Base-by-base conservation (phyloP, 2,329 filamentous ascomycete species). In the Daldinia sp. region DNA sequence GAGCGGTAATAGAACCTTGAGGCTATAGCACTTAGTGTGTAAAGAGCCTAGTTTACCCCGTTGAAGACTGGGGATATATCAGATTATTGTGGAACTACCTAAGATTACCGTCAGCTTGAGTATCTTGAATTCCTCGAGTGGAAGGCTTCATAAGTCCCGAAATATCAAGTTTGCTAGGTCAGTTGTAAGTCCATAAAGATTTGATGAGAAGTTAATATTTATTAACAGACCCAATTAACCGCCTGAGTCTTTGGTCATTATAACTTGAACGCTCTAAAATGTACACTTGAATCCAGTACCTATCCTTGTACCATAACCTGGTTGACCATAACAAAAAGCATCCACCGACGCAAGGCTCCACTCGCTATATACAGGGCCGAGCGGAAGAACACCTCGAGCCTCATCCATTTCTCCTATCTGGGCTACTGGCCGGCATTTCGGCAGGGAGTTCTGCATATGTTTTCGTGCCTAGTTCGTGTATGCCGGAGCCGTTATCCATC, bases 381-480 rank as follows among this genome's bases (percentile, higher is more conserved):
- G 15, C 3, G 6, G n/a, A 45, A 45, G 11, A 27, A 7, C 1
- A 3, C 21, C 21, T 27, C n/a, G 11, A 27, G 2, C 15, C 23
- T 45, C 39, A 45, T 45, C 21, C 13, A 9, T 27, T 13, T 45
- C 39, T 45, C 39, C 39, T 45, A 27, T 45, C 21, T 4, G 39
- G 39, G 4, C 39, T 27, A 2, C 7, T 25, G 7, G 21, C 6
- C 6, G 39, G 39, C 27, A 45, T 23, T 7, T 45, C 39, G 6
- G 39, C 39, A 5, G 39, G 39, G n/a, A 45, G 39, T 5, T 45
- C 39, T 3, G 13, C 19, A 13, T 45, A 27, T 8, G 39, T 19
- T 34, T 19, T 35, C 17, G 45, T 19, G n/a, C 41, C 37, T 7
- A 61, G 45, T 30, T 61, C 58, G 21, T 45, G 45, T 43, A 55